Base-by-base conservation (phyloP, 2,329 filamentous ascomycete genomes). In the Dryadomyces quercivorus region DNA sequence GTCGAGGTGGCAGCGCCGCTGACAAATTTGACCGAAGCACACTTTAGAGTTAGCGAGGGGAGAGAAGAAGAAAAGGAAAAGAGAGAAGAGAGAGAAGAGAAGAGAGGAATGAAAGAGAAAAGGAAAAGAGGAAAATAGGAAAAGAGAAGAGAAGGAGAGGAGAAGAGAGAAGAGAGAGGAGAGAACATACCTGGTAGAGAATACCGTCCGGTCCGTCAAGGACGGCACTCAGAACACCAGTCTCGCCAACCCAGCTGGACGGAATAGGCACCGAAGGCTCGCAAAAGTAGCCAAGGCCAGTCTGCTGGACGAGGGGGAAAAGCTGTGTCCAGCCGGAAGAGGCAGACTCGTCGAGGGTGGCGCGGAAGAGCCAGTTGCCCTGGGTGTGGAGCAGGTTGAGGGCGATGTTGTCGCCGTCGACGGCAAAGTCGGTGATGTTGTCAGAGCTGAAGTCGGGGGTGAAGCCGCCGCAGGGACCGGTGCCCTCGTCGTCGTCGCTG, bases 351-450 rank as follows among this genome's bases (percentile, higher is more conserved):
- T 80, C 78, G 20, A 74, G 68, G 13, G 78, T 82, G 58, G 73
- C 76, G 58, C 80, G 78, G 69, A 80, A 77, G 16, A 83, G 70
- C 75, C 74, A 82, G 54, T 70, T 77, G 59, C 70, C 68, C 63
- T 78, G 70, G 3, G 75, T 69, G 61, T 84, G 80, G 3, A 70
- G 72, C 8, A 73, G 69, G 8, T 65, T 66, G 51, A 76, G 62
- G 56, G 71, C 70, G 38, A 82, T 68, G 55, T 74, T 67, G 59
- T 81, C 75, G 60, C 79, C 78, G 60, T 68, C 77, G 56, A 82
- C 75, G 62, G 81, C 74, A 65, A 82, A 82, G 60, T 80, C 69
- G 52, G 71, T 70, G 22, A 68, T 59, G 49, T 68, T 68, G 58
- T 64, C 59, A 8, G 59, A 60, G 53, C 60, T 49, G 53, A 78